Evolutionary conservation across 2,329 filamentous ascomycete species (phyloP).

Genomic region (Aspergillus calidoustus): DNA sequence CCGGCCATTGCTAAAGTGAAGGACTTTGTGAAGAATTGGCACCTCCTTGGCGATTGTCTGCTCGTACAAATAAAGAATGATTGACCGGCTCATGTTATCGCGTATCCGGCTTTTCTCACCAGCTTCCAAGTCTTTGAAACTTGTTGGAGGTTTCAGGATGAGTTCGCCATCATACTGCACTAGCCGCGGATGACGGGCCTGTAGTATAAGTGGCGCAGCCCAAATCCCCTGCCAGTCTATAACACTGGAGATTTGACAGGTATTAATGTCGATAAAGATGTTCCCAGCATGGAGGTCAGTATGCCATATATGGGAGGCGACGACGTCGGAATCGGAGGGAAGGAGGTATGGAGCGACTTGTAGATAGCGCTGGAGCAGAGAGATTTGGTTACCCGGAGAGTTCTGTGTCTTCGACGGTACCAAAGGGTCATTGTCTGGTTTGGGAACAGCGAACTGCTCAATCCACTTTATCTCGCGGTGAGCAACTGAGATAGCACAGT

Average conservation of each 20-base stretch:
- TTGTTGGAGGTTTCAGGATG: conserved; percentile 28
- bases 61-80: conserved; percentile 30
- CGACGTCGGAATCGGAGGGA: conserved; percentile 27
- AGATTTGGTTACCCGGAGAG: conserved; percentile 36
- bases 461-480: conserved; percentile 43
- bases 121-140: conserved; percentile 28
- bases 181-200: conserved; percentile 27
- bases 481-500: conserved; percentile 38
- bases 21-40: conserved; percentile 22
- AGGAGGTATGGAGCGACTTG: conserved; percentile 37
- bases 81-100: conserved; percentile 27
- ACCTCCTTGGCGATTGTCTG: conserved; percentile 21
- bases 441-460: conserved; percentile 30
- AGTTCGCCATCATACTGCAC: conserved; percentile 33
- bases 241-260: conserved; percentile 39
- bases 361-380: conserved; percentile 40
- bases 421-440: conserved; percentile 28
- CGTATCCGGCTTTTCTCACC: conserved; percentile 22
- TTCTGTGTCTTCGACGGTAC: conserved; percentile 32
- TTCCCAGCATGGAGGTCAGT: conserved; percentile 45
- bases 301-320: conserved; percentile 45
- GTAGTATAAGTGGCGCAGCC: conserved; percentile 32
- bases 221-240: conserved; percentile 51
- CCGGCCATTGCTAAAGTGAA: conserved; percentile 24
- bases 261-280: conserved; percentile 41